Percentiles rank a stretch among this genome's conserved stretches.
Evolutionary conservation across 164 flowering plant genomes (phyloP).

Genomic region (Tinospora cordifolia): DNA sequence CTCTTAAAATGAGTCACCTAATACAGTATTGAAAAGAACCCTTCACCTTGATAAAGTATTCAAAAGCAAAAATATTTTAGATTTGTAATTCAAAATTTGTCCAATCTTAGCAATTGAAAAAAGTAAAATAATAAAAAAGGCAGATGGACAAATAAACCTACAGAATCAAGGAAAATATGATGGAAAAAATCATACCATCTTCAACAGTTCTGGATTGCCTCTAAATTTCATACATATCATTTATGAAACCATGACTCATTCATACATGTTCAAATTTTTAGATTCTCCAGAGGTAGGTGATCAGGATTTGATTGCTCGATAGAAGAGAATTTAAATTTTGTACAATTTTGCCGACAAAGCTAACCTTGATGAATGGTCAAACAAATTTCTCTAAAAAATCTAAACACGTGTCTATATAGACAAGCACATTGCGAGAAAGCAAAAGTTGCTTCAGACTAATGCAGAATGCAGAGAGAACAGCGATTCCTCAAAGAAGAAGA

Average conservation of each 20-base stretch:
- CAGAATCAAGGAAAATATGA: neutral
- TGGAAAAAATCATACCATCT: neutral
- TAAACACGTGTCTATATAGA: no score
- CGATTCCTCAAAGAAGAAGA: conserved; percentile 2
- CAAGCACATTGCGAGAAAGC: no score
- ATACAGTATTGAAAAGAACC: neutral
- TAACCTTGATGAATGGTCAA: no score
- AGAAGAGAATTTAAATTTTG: neutral
- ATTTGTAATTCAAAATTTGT: neutral
- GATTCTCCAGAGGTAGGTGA: neutral
- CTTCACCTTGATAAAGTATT: neutral
- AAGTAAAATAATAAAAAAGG: neutral
- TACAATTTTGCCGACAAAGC: no score
- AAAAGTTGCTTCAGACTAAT: neutral
- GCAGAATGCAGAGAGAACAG: conserved; percentile 2
- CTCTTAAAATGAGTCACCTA: neutral
- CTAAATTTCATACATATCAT: neutral
- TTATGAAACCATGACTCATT: neutral
- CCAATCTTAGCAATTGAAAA: neutral
- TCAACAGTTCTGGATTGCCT: neutral
- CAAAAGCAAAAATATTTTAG: neutral
- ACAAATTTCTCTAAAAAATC: no score
- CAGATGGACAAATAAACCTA: neutral
- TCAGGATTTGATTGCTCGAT: neutral
- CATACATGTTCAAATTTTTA: neutral